Percentiles rank a stretch among this genome's conserved stretches.
Conservation (phyloP, 2,329 filamentous ascomycete species). For the Lasiodiplodia theobromae region DNA sequence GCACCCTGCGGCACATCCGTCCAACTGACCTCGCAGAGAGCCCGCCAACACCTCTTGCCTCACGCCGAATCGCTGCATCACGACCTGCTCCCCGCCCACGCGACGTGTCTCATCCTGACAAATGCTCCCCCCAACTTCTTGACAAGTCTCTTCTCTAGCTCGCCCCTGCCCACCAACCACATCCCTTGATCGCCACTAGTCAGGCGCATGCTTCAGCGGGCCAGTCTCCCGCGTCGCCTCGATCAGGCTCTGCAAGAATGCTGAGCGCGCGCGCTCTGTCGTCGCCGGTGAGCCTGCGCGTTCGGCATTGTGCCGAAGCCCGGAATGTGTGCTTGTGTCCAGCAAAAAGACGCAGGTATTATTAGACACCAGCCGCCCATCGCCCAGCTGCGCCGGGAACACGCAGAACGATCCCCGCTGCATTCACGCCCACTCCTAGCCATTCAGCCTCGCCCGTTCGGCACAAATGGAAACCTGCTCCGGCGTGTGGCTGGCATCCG, state of each 20-base stretch:
- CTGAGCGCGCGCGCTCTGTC: neutral
- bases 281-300: neutral
- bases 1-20: constrained; percentile 25
- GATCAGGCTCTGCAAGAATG: constrained; percentile 13
- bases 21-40: constrained; percentile 7
- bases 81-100: constrained; percentile 12
- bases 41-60: constrained; percentile 6
- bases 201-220: constrained; percentile 1
- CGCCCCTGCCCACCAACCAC: constrained; percentile 11
- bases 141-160: neutral
- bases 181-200: constrained; percentile 23
- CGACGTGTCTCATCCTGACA: constrained; percentile 24
- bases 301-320: constrained; percentile 25
- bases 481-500: constrained; percentile 15
- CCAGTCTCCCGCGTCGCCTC: neutral
- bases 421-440: neutral
- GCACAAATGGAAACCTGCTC: constrained; percentile 1
- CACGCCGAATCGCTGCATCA: neutral
- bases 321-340: constrained; percentile 26
- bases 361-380: constrained; percentile 13
- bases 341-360: constrained; percentile 22
- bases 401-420: constrained; percentile 3
- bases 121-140: constrained; percentile 9
- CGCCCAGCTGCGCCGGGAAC: constrained; percentile 11
- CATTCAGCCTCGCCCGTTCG: constrained; percentile 12